A percentile compares a stretch with the other conserved stretches of the same genome.
phyloP scores from a whole-genome alignment of 2,329 filamentous ascomycete species.

The Camillea tinctor region DNA sequence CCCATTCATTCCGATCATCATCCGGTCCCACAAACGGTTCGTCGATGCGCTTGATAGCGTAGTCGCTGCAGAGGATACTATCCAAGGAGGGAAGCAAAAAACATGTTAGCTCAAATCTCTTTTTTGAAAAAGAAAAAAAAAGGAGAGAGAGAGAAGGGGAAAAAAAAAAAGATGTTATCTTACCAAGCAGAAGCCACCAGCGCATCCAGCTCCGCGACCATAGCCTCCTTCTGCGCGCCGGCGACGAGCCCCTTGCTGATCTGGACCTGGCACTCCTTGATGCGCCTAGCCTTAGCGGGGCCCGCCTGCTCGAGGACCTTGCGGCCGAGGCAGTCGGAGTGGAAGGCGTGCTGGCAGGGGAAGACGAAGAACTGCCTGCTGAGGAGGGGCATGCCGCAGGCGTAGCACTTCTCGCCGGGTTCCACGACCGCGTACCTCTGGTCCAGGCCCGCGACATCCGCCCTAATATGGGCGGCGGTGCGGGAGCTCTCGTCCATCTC shows the following conservation, averaged over 20 bases:
- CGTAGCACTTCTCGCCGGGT: slow-evolving; percentile 90
- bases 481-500: slow-evolving; percentile 95
- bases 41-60: slow-evolving; percentile 91
- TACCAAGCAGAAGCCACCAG: slow-evolving; percentile 88
- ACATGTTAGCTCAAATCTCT: slow-evolving; percentile 18
- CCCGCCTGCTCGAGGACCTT: slow-evolving; percentile 82
- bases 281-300: slow-evolving; percentile 71
- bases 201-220: slow-evolving; percentile 87
- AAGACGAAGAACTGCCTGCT: slow-evolving; percentile 97
- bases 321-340: slow-evolving; percentile 87
- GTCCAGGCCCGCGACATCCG: slow-evolving; percentile 82
- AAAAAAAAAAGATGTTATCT: slow-evolving; percentile 35
- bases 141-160: not conserved
- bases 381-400: slow-evolving; percentile 80
- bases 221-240: slow-evolving; percentile 72
- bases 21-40: slow-evolving; percentile 79
- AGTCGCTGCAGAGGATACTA: slow-evolving; percentile 90
- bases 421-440: slow-evolving; percentile 94
- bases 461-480: slow-evolving; percentile 86
- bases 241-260: slow-evolving; percentile 73
- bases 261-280: slow-evolving; percentile 80
- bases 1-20: slow-evolving; percentile 82
- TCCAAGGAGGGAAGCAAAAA: not conserved
- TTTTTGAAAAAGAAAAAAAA: slow-evolving; percentile 1
- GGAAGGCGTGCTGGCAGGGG: slow-evolving; percentile 96